Percentiles rank a stretch among this genome's conserved stretches.
These are phyloP conservation scores for Cladosporium sp. DNA, from an alignment of 2,329 filamentous ascomycete species.

Conservation along the genomic window DNA sequence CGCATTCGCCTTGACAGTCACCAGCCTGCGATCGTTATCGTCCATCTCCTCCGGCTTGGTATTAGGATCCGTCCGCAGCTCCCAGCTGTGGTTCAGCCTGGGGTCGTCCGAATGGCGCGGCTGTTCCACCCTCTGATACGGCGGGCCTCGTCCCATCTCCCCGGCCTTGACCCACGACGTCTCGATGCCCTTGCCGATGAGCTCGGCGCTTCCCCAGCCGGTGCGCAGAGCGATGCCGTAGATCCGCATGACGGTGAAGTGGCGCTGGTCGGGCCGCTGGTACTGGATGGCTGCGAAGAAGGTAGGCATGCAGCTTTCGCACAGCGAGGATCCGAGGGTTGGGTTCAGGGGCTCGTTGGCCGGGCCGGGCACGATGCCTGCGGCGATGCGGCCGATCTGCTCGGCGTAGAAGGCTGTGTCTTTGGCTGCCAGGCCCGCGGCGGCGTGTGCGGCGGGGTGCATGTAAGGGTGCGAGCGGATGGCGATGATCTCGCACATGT, in stretches of 20 bases:
- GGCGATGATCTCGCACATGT: slow-evolving; percentile 81
- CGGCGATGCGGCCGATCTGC: slow-evolving; percentile 76
- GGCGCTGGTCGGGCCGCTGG: slow-evolving; percentile 68
- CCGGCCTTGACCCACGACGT: slow-evolving; percentile 77
- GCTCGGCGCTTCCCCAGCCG: slow-evolving; percentile 80
- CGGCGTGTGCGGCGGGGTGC: slow-evolving; percentile 87
- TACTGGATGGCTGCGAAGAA: slow-evolving; percentile 88
- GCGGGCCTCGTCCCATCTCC: slow-evolving; percentile 71
- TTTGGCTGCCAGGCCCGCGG: slow-evolving; percentile 73
- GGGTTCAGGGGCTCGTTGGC: slow-evolving; percentile 66
- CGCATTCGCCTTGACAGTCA: slow-evolving; percentile 64
- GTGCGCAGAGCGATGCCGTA: slow-evolving; percentile 75
- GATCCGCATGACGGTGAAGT: slow-evolving; percentile 74
- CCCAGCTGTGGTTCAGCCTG: slow-evolving; percentile 35
- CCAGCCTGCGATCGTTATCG: slow-evolving; percentile 49
- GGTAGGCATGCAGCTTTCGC: slow-evolving; percentile 76
- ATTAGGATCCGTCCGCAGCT: slow-evolving; percentile 29
- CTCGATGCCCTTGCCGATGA: slow-evolving; percentile 83
- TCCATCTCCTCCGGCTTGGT: slow-evolving; percentile 29
- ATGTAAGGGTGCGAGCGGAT: slow-evolving; percentile 81
- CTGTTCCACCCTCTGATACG: slow-evolving; percentile 57
- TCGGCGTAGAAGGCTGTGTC: slow-evolving; percentile 71
- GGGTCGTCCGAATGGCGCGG: slow-evolving; percentile 32
- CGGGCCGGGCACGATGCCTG: slow-evolving; percentile 59
- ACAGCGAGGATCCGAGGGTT: slow-evolving; percentile 74